Base-by-base conservation (phyloP, 768 basidiomycete species). In the Rhodocollybia butyracea region DNA sequence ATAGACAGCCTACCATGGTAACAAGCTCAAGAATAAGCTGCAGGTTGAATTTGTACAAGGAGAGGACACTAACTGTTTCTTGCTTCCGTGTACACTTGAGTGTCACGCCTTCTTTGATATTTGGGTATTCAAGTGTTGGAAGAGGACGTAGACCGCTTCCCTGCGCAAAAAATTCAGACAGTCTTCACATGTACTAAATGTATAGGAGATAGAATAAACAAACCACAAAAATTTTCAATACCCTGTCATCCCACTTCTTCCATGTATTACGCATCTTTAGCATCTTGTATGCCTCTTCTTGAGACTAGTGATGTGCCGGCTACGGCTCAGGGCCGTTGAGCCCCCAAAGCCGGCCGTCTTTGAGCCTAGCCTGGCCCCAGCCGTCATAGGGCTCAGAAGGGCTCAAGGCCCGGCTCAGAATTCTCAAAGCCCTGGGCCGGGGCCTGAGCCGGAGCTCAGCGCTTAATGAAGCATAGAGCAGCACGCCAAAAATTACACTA, bases 231-330 rank as follows among this genome's bases (percentile, higher is more conserved):
- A 69, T 60, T 43, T 68, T 66, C 43, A 82, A 63, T 4, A 79
- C 68, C 12, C 81, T 64, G 21, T 76, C 73, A 60, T 83, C 81
- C 81, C 82, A 84, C 0, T 59, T 54, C 62, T 75, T 73, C 71
- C 75, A 80, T 11, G 73, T 64, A 29, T 66, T 63, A 27, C 77
- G 64, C 6, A 65, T 57, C 53, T 72, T 74, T 51, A 83, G 58
- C 3, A 58, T 10, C 21, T 65, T 65, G 42, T 68, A 75, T 1
- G 82, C 83, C 31, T 78, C 79, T 56, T 77, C 77, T 13, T 61
- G 69, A n/a, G n/a, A n/a, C n/a, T n/a, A n/a, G n/a, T n/a, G n/a
- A n/a, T n/a, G n/a, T n/a, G n/a, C n/a, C n/a, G n/a, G n/a, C n/a
- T n/a, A n/a, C n/a, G n/a, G n/a, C n/a, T n/a, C n/a, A n/a, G n/a